Evolutionary conservation across 345 rosid genomes (phyloP).

Genomic region (Acer yangbiense): DNA sequence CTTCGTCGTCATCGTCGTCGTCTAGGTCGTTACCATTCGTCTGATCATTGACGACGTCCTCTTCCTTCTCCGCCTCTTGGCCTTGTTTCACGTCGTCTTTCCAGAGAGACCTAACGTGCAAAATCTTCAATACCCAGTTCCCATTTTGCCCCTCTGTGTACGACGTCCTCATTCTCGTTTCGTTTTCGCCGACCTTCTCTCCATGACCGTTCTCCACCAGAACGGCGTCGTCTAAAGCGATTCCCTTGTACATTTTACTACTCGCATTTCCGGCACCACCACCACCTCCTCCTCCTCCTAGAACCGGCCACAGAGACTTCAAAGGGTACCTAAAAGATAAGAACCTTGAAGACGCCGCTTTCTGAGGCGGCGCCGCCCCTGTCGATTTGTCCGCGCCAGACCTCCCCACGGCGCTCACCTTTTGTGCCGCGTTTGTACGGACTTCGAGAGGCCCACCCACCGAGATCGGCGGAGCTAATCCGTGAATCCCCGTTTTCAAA

Average conservation of each 20-base stretch:
- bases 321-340: conserved; percentile 59
- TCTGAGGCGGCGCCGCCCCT: conserved; percentile 39
- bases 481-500: conserved; percentile 57
- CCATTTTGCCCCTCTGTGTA: conserved; percentile 40
- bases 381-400: conserved; percentile 44
- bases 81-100: conserved; percentile 37
- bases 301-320: conserved; percentile 55
- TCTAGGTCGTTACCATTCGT: background rate
- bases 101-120: conserved; percentile 72
- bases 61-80: conserved; percentile 27
- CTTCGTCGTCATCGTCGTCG: conserved; percentile 30
- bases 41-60: conserved; percentile 15
- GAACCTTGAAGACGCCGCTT: conserved; percentile 42
- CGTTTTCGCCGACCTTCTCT: conserved; percentile 28
- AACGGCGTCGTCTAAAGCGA: conserved; percentile 62
- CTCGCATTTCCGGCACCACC: background rate
- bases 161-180: conserved; percentile 18
- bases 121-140: conserved; percentile 91
- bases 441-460: conserved; percentile 42
- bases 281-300: conserved; percentile 18
- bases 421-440: conserved; percentile 41
- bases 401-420: conserved; percentile 48
- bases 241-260: conserved; percentile 37
- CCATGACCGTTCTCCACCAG: conserved; percentile 40
- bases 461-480: conserved; percentile 54